Evolutionary conservation across 164 flowering plant species (phyloP).

Genomic region (Berberis vulgaris): DNA sequence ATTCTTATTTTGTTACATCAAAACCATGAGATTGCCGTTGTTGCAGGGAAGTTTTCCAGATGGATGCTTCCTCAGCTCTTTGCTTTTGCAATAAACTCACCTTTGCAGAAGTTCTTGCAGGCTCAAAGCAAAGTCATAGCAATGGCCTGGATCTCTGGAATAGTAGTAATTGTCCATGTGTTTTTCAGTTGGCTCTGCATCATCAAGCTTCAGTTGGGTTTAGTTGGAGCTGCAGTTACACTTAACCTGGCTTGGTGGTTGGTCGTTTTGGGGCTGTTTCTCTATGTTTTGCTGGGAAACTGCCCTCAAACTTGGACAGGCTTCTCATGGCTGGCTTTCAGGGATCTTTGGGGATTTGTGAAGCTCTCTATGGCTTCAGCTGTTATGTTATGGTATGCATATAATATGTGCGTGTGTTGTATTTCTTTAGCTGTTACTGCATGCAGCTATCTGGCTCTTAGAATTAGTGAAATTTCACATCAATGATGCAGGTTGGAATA

Average conservation of each 20-base stretch:
- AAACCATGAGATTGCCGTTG: conserved; percentile 9
- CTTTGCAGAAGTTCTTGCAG: conserved; percentile 26
- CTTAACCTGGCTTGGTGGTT: conserved; percentile 7
- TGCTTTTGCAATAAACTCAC: conserved; percentile 23
- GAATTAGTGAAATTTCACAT: too few species aligned
- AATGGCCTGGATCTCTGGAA: conserved; percentile 1
- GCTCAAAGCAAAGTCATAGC: conserved; percentile 15
- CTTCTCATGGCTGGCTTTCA: conserved; percentile 8
- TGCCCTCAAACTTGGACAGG: conserved; percentile 2
- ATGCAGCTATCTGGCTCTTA: too few species aligned
- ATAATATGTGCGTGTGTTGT: too few species aligned
- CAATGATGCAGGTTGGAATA: conserved; percentile 14
- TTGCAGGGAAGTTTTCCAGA: conserved; percentile 21
- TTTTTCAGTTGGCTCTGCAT: conserved; percentile 5
- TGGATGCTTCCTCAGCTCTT: conserved; percentile 30
- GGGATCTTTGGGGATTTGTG: conserved; percentile 3
- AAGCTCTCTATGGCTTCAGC: conserved; percentile 8
- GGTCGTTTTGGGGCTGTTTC: not conserved
- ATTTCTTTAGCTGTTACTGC: too few species aligned
- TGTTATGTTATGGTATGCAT: conserved; percentile 7
- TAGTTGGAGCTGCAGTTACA: conserved; percentile 1
- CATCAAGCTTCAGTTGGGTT: conserved; percentile 1
- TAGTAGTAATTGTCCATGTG: not conserved
- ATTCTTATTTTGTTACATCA: conserved; percentile 16
- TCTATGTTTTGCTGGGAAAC: not conserved